phyloP scores from a whole-genome alignment of 345 rosid genomes.

The Gossypium turneri region DNA sequence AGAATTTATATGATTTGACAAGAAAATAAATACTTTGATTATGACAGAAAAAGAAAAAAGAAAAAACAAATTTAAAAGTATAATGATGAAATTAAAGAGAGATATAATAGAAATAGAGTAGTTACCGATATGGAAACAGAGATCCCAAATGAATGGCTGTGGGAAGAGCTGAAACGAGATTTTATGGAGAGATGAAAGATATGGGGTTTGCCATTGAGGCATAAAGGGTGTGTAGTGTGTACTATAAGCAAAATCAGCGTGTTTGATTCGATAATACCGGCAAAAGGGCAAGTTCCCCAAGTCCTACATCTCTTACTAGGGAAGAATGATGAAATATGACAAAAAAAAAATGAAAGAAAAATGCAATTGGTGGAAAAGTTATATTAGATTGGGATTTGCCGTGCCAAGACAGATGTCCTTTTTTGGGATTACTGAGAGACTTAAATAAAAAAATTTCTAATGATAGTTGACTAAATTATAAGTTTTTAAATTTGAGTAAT shows the following conservation, averaged over 20 bases:
- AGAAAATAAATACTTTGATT: background rate
- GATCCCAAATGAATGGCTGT: background rate
- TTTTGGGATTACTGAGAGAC: too few relatives aligned
- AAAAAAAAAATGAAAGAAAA: too few relatives aligned
- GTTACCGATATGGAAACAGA: constrained; percentile 9
- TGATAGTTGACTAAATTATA: too few relatives aligned
- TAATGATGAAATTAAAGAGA: background rate
- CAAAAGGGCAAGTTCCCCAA: background rate
- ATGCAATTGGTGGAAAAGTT: too few relatives aligned
- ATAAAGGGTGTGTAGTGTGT: too few relatives aligned
- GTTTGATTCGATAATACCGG: background rate
- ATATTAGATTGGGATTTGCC: too few relatives aligned
- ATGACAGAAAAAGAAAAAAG: background rate
- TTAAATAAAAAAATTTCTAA: too few relatives aligned
- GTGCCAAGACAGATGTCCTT: too few relatives aligned
- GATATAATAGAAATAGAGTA: background rate
- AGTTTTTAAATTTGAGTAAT: too few relatives aligned
- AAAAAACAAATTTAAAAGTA: background rate
- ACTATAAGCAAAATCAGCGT: background rate
- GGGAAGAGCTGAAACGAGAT: background rate
- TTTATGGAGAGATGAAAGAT: too few relatives aligned
- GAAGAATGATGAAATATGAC: too few relatives aligned
- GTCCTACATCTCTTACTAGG: background rate
- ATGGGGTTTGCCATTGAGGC: too few relatives aligned
- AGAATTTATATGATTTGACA: background rate